phyloP scores from a whole-genome alignment of 176 grass and related monocot species.

The Microstegium vimineum region DNA sequence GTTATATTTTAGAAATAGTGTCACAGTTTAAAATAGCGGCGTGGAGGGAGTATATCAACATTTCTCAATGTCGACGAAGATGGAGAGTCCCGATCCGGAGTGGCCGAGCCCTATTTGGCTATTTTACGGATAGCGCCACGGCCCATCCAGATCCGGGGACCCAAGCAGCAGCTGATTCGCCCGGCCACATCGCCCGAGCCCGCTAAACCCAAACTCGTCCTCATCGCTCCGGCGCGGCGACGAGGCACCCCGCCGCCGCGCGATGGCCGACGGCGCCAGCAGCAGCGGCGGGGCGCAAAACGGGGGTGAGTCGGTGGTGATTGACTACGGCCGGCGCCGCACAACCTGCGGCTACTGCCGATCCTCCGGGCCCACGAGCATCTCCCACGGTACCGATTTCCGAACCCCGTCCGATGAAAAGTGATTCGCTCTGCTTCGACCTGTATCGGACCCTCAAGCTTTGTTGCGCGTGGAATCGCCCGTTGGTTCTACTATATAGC shows the following conservation, averaged over 20 bases:
- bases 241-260: not conserved
- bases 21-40: too few relatives aligned
- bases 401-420: not conserved
- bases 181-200: not conserved
- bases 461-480: not conserved
- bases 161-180: not conserved
- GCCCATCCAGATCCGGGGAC: conserved; percentile 39
- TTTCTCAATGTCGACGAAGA: not conserved
- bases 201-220: not conserved
- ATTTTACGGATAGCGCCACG: not conserved
- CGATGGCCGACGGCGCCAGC: conserved; percentile 67
- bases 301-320: conserved; percentile 54
- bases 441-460: not conserved
- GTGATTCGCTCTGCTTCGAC: not conserved
- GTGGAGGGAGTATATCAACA: too few relatives aligned
- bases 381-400: conserved; percentile 56
- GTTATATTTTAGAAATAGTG: too few relatives aligned
- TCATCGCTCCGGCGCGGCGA: conserved; percentile 22
- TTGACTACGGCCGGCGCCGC: conserved; percentile 51
- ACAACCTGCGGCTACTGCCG: conserved; percentile 72
- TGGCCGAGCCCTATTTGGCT: not conserved
- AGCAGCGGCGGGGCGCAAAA: conserved; percentile 41
- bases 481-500: not conserved
- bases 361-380: conserved; percentile 54
- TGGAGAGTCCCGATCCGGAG: not conserved